These are phyloP conservation scores for Candida krabiensis DNA, from an alignment of 805 yeast species.

Conservation along the genomic window DNA sequence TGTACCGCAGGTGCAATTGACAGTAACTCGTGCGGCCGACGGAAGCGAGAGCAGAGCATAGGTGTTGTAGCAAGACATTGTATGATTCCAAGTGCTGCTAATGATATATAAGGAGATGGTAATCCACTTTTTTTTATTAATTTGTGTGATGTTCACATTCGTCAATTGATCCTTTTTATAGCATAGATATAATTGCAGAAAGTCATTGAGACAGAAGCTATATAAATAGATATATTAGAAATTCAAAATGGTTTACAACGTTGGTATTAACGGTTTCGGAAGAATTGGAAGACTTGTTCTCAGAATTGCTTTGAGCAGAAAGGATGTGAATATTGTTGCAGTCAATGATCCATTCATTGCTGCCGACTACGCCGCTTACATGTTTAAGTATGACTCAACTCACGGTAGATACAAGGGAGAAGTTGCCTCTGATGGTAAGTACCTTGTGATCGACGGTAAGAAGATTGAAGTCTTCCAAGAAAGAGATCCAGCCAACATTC, in stretches of 20 bases:
- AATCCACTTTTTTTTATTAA: slow-evolving; percentile 9
- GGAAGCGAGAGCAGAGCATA: not conserved
- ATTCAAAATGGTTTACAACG: slow-evolving; percentile 54
- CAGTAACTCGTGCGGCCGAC: not conserved
- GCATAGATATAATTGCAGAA: too few relatives aligned
- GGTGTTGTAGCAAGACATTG: not conserved
- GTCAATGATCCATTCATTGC: slow-evolving; percentile 90
- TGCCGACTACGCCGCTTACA: slow-evolving; percentile 89
- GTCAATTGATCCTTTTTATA: too few relatives aligned
- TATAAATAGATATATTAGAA: slow-evolving; percentile 1
- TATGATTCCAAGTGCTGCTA: slow-evolving; percentile 2
- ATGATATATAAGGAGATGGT: slow-evolving; percentile 12
- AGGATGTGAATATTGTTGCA: slow-evolving; percentile 80
- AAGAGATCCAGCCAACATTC: slow-evolving; percentile 81
- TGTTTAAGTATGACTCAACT: slow-evolving; percentile 94
- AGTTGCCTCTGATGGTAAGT: slow-evolving; percentile 56
- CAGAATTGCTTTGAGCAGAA: slow-evolving; percentile 74
- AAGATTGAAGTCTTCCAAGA: slow-evolving; percentile 70
- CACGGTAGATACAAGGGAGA: slow-evolving; percentile 84
- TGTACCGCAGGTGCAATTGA: not conserved
- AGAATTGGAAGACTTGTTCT: slow-evolving; percentile 89
- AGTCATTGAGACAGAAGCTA: too few relatives aligned
- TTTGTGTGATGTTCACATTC: too few relatives aligned
- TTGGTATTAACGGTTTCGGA: slow-evolving; percentile 95
- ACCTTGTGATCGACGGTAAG: slow-evolving; percentile 68